Base-by-base conservation (phyloP, 352 stramenopile genomes). In the Globisporangium nunn region DNA sequence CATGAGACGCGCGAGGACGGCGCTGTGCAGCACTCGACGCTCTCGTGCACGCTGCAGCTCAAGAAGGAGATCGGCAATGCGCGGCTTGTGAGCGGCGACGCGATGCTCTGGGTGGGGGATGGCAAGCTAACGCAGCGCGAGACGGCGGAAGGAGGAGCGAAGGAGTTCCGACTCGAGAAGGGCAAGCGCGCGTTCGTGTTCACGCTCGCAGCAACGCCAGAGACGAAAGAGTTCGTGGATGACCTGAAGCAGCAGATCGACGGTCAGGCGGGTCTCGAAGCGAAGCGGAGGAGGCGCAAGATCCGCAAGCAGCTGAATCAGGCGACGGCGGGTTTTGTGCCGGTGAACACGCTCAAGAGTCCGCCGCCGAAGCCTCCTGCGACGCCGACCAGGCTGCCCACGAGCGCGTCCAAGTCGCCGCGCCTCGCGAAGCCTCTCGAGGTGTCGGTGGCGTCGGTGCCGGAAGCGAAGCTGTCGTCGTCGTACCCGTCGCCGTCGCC, bases 1-100 rank as follows among this genome's bases (percentile, higher is more conserved):
- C 75, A 90, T 51, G 69, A 85, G 47, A 59, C 55, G 29, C 64
- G 65, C 41, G 66, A 72, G 44, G 70, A 85, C 56, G 81, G 76
- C 51, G 11, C 50, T 1, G 57, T 67, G 28, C 58, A 79, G 28
- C 51, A 71, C 35, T 63, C 63, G 28, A 64, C 64, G 28, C 65
- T 91, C 18, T 62, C 71, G 50, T 70, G 57, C 3, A 57, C 67
- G 11, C 62, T 93, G 14, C 53, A 77, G 18, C 67, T 93, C 43
- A 87, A 85, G 58, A 91, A 91, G 57, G 84, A 93, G 55, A 61
- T 91, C 18, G 81, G 81, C 29, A 93, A 93, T 30, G 84, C 84
- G 54, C 78, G 84, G 0, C 65, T 93, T 6, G 84, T 91, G 12
- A 87, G 77, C 40, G 79, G 75, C 18, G 84, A 91, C 48, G 59